Conservation (phyloP, 139 green algal species). For the Tetraselmis chui region DNA sequence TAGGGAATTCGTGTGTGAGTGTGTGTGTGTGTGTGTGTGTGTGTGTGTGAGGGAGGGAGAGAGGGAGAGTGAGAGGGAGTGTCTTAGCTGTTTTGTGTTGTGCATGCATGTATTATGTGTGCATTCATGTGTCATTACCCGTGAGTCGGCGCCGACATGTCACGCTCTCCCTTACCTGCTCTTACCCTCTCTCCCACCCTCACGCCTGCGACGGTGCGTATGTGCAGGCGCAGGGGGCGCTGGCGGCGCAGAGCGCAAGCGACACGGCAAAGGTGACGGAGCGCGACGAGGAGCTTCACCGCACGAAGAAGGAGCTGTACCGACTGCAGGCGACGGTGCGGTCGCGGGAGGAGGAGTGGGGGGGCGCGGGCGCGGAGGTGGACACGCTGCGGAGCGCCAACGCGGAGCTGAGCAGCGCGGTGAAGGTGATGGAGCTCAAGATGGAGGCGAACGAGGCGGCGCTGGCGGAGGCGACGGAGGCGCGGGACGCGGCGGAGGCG, state of each 20-base stretch:
- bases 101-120: too few species aligned
- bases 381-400: background rate
- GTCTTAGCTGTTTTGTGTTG: too few species aligned
- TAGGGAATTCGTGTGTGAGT: too few species aligned
- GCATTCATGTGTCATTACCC: too few species aligned
- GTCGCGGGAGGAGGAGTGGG: background rate
- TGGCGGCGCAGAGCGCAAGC: background rate
- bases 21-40: too few species aligned
- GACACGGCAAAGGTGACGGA: background rate
- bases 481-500: background rate
- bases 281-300: background rate
- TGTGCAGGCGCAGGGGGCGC: background rate
- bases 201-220: too few species aligned
- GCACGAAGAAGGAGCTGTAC: background rate
- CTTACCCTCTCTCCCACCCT: too few species aligned
- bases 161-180: too few species aligned
- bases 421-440: background rate
- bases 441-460: background rate
- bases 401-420: background rate
- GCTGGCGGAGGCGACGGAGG: background rate
- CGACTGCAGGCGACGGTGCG: background rate
- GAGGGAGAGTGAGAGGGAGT: too few species aligned
- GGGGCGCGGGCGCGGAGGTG: background rate
- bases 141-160: too few species aligned
- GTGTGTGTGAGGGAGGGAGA: too few species aligned